Base-by-base conservation (phyloP, 2,329 filamentous ascomycete genomes). In the Verticillium nonalfalfae region DNA sequence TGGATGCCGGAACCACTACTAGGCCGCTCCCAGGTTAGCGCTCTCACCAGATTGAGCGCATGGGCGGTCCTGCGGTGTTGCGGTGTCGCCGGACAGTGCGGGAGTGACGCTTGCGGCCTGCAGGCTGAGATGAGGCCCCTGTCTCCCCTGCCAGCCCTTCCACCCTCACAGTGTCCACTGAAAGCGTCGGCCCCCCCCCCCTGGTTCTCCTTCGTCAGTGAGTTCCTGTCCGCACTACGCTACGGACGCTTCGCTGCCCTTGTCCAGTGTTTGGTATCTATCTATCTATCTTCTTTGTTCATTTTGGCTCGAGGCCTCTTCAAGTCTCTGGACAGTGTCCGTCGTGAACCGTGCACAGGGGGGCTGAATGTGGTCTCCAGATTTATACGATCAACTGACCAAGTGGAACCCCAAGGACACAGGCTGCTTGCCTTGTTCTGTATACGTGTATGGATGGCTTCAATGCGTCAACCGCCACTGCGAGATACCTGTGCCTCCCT, bases 11-110 rank as follows among this genome's bases (percentile, higher is more conserved):
- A 61, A 58, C 40, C 18, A 11, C 26, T 33, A 34, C 62, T 63
- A 64, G 55, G 60, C 57, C 61, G 36, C 18, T 18, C 54, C 2
- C 15, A 39, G 64, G 31, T 63, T 65, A 65, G 61, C 56, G 61
- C 31, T 14, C 38, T 59, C 57, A 61, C 60, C 60, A 60, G 62
- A 65, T 63, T 65, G 64, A 58, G 62, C 62, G 64, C 60, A 61
- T 65, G 62, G 62, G 58, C 64, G 64, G 62, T 56, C 62, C 58
- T 58, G 57, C 58, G 61, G 63, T 60, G 63, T 36, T 34, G 26
- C 33, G 33, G 55, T 35, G 55, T 56, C 62, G 62, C 39, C 57
- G 54, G 52, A 64, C 58, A 60, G 60, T 62, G 56, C 15, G 56
- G 7, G 21, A 45, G 57, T 26, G 34, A 45, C 15, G 57, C 57